Evolutionary conservation across 805 yeast species (phyloP), one percentile per base, ranked within the genome.

Genomic region (Yarrowia porcina): DNA sequence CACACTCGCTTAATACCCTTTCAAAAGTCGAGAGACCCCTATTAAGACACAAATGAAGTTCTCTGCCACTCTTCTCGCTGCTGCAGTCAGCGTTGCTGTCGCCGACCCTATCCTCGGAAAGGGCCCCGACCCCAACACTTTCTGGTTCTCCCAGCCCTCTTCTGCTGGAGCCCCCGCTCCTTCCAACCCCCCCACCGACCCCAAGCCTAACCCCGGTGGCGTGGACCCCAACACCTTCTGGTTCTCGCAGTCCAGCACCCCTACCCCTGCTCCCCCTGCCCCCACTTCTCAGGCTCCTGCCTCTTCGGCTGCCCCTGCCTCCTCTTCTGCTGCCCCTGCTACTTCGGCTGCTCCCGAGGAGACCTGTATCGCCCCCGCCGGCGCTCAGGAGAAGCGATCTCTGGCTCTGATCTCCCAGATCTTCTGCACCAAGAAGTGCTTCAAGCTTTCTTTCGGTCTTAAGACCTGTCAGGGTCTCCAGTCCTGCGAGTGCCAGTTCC

Each of bases 241-340:
- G 54, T 47, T 47, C 54, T 47, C 54, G 39, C 54, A 47, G 54
- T 32, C 54, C 54, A 47, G 54, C 54, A 47, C 54, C n/a, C 54
- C 54, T 64, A 33, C 41, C 64, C 50, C 42, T 25, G 38, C 44
- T 64, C 64, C 27, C 52, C 45, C 50, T 64, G 59, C 63, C 28
- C 45, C 59, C 61, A 11, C 59, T 21, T 13, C 60, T 49, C 20
- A 30, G n/a, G 39, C 57, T 42, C 38, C 64, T 17, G 23, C 44
- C n/a, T 35, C 44, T 3, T 13, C 45, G 28, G 27, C 57, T 27
- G n/a, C 50, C 56, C 30, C 41, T n/a, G 39, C 56, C 42, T 15
- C 64, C 27, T 20, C 44, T 23, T 25, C 44, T 2, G 47, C 36
- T 27, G 35, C 35, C 42, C 50, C 64, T 9, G 56, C 44, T 2